Conservation (phyloP, 371 early-diverging fungal genomes). For the Mortierella sp. region DNA sequence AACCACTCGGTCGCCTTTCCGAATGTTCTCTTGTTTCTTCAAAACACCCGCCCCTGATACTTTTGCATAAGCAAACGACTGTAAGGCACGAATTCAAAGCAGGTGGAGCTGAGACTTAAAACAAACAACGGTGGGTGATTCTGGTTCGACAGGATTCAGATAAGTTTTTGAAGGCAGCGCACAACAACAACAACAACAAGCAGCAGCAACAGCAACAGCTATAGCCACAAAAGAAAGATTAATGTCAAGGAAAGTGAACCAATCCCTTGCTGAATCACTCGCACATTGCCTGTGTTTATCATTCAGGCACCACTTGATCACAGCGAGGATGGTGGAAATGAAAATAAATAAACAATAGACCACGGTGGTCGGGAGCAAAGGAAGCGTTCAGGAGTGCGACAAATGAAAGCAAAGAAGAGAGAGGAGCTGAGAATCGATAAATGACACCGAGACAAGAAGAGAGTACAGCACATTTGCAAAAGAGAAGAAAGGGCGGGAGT, state of each 20-base stretch:
- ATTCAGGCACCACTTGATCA: not conserved
- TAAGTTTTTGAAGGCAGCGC: not conserved
- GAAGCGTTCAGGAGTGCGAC: no score
- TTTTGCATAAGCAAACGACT: constrained; percentile 4
- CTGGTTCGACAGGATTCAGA: constrained; percentile 25
- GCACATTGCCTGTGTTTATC: not conserved
- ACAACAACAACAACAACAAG: not conserved
- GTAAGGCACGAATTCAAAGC: no score
- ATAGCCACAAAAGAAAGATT: not conserved
- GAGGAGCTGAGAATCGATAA: not conserved
- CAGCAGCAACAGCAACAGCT: not conserved
- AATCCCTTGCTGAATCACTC: not conserved
- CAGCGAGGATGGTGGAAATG: no score
- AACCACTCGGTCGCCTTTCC: not conserved
- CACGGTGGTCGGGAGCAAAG: no score
- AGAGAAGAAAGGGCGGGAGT: not conserved
- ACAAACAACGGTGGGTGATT: not conserved
- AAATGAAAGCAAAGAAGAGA: not conserved
- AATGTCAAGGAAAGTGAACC: not conserved
- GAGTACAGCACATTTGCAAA: no score
- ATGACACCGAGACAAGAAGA: not conserved
- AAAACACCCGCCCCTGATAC: not conserved
- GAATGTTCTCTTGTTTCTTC: not conserved
- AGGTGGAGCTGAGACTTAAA: constrained; percentile 8
- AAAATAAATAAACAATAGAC: no score